Base-by-base conservation (phyloP, 2,329 filamentous ascomycete species). In the Colletotrichum sp. region DNA sequence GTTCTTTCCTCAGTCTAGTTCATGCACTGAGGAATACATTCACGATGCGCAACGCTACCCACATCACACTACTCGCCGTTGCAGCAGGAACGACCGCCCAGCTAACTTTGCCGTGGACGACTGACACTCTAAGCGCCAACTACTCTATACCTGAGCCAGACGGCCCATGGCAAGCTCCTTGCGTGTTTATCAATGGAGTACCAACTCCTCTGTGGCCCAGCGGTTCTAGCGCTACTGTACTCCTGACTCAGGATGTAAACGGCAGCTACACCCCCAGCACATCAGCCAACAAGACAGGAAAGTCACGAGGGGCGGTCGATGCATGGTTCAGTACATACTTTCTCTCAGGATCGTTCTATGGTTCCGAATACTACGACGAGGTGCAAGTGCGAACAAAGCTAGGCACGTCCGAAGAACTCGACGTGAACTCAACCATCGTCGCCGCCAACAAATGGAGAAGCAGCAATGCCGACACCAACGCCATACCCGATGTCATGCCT, bases 151-250 rank as follows among this genome's bases (percentile, higher is more conserved):
- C 36, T 30, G 68, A 69, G 6, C 72, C 68, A 16, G 68, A 75
- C 16, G 72, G 72, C 1, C 72, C 72, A 6, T 75, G 68, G 68
- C 72, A 75, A 27, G 67, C 72, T 6, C 15, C 44, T 8, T n/a
- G n/a, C 29, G 12, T 67, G 4, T 19, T 13, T 4, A 16, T 69
- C 30, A 63, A 64, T 8, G 65, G 19, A 11, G 32, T n/a, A 11
- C 8, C 22, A 15, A 25, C 55, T 22, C 65, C 71, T 4, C 39
- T 73, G 2, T 73, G 71, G 71, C 71, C 65, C 5, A 29, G 65
- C 25, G 65, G 71, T 4, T 69, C 65, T 19, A 9, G 12, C 16
- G 9, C 44, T 13, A 69, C 71, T 11, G 65, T 55, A n/a, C 27
- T 69, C 6, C 19, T 63, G 8, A 73, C 65, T 4, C 30, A 15